Conservation (phyloP, 371 early-diverging fungal species). For the Rhizopus arrhizus region DNA sequence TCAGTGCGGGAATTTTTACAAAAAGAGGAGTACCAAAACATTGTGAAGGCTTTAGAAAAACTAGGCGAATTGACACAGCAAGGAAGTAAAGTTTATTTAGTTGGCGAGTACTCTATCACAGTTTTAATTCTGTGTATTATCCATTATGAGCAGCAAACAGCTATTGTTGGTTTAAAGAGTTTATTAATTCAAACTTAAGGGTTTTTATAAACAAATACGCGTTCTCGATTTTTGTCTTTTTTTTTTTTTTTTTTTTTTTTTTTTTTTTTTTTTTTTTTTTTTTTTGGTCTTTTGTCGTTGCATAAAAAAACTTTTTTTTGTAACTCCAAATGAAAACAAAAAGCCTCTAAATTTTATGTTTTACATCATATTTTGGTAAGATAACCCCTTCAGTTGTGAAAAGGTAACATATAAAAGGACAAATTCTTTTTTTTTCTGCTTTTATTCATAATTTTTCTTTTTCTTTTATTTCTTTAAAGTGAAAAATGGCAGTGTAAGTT, state of each 20-base stretch:
- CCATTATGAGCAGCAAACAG: conserved; percentile 10
- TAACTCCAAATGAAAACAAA: too few relatives aligned
- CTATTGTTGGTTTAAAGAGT: conserved; percentile 30
- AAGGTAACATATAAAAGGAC: neutral
- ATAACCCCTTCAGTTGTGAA: neutral
- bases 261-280: neutral
- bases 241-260: too few relatives aligned
- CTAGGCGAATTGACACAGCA: neutral
- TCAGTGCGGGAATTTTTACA: conserved; percentile 8
- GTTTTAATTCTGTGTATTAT: conserved; percentile 21
- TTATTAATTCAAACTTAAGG: conserved; percentile 17
- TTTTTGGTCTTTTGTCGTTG: neutral
- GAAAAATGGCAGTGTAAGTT: neutral
- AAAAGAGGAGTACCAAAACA: conserved; percentile 8
- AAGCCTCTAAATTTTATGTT: neutral
- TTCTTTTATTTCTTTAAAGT: neutral
- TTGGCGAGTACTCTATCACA: conserved; percentile 15
- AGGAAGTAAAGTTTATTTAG: conserved; percentile 18
- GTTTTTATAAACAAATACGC: neutral
- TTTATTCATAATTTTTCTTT: too few relatives aligned
- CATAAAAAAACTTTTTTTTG: neutral
- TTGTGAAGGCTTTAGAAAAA: conserved; percentile 13
- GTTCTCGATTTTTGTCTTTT: neutral
- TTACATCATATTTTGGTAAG: neutral
- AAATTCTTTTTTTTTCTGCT: neutral